A percentile compares a stretch with the other conserved stretches of the same genome.
Conservation (phyloP, 2,329 filamentous ascomycete species). For the Colletotrichum karsti region DNA sequence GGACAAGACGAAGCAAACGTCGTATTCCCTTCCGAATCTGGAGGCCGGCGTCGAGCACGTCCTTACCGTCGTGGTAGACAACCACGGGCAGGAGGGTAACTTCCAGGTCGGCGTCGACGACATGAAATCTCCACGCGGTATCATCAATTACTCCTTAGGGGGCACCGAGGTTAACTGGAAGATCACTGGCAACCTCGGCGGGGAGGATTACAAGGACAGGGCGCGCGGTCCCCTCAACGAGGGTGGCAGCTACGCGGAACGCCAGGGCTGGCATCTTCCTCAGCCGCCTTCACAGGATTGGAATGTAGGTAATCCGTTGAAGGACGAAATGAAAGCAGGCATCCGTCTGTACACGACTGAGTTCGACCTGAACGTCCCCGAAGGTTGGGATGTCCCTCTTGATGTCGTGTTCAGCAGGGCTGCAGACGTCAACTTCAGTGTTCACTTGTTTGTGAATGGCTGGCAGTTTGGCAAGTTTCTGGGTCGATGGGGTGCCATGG, state of each 20-base stretch:
- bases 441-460: constrained; percentile 74
- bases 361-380: constrained; percentile 62
- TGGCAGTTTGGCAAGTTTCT: constrained; percentile 66
- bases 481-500: constrained; percentile 75
- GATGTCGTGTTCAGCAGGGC: constrained; percentile 54
- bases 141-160: constrained; percentile 62
- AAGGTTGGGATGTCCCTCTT: constrained; percentile 64
- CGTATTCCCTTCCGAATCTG: constrained; percentile 39
- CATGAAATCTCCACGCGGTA: constrained; percentile 67
- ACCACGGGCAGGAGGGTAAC: constrained; percentile 73
- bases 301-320: constrained; percentile 42
- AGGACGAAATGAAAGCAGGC: constrained; percentile 52
- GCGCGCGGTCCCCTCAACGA: constrained; percentile 67
- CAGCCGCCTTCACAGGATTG: constrained; percentile 52
- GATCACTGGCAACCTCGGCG: constrained; percentile 67
- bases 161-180: constrained; percentile 62
- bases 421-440: constrained; percentile 51
- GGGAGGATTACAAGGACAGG: constrained; percentile 65
- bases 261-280: constrained; percentile 65
- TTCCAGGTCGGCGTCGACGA: constrained; percentile 61
- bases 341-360: constrained; percentile 63
- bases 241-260: constrained; percentile 63
- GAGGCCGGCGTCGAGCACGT: constrained; percentile 60
- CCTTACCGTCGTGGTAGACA: constrained; percentile 73
- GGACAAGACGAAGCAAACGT: neutral